Percentiles rank a stretch among this genome's conserved stretches.
phyloP scores from a whole-genome alignment of 2,329 filamentous ascomycete genomes.

The Ophiostoma novo-ulmi region DNA sequence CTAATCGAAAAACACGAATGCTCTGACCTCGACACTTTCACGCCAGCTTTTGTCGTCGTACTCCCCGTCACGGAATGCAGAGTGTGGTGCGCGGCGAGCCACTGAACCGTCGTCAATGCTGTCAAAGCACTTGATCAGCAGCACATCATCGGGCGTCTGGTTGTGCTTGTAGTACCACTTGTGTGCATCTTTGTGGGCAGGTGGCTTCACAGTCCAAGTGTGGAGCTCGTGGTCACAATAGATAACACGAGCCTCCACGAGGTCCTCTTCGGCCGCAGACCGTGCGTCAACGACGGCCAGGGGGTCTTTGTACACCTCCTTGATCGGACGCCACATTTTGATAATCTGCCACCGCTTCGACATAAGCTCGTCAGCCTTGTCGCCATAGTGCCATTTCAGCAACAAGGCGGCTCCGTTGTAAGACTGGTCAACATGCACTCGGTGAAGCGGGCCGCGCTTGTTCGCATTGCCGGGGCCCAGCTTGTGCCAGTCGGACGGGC shows the following conservation, averaged over 20 bases:
- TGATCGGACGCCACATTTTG: conserved; percentile 44
- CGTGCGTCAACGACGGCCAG: conserved; percentile 39
- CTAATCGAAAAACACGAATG: neutral
- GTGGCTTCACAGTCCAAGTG: conserved; percentile 36
- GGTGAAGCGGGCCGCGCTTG: conserved; percentile 48
- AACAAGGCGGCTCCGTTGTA: neutral
- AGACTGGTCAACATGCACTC: conserved; percentile 45
- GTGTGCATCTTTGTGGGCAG: conserved; percentile 35
- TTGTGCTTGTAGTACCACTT: conserved; percentile 50
- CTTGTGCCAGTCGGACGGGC: conserved; percentile 56
- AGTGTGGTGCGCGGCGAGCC: conserved; percentile 50
- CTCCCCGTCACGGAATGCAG: conserved; percentile 47
- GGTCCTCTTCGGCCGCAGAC: conserved; percentile 37
- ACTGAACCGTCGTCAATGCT: conserved; percentile 39
- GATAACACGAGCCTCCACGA: neutral
- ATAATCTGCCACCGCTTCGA: conserved; percentile 26
- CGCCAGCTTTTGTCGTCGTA: conserved; percentile 39
- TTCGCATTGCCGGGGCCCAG: conserved; percentile 56
- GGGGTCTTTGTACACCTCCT: conserved; percentile 42
- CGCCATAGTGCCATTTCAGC: neutral
- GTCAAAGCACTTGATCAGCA: conserved; percentile 57
- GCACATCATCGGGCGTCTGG: conserved; percentile 47
- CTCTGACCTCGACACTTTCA: conserved; percentile 53
- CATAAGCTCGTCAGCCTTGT: neutral
- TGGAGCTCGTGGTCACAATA: conserved; percentile 32